These are phyloP conservation scores for Solanum lycopersicoides DNA, from an alignment of 257 asterid species.

Conservation along the genomic window DNA sequence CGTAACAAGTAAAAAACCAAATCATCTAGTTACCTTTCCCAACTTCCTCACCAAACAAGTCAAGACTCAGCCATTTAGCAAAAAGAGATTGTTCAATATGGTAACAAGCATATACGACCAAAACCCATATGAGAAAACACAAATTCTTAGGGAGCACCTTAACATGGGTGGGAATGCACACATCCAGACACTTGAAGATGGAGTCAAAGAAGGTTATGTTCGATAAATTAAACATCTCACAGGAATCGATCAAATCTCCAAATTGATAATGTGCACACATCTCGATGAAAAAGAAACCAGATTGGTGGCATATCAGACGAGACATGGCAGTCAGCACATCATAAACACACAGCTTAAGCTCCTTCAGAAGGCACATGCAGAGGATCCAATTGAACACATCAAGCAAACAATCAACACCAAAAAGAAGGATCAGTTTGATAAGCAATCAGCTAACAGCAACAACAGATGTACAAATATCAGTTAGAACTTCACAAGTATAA, in stretches of 20 bases:
- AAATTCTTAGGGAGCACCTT: neutral
- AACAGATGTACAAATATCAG: slow-evolving; percentile 31
- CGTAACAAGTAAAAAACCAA: neutral
- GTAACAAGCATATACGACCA: neutral
- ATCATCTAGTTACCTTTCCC: neutral
- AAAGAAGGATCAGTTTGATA: slow-evolving; percentile 30
- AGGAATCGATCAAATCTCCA: neutral
- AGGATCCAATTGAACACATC: slow-evolving; percentile 36
- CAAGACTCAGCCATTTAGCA: neutral
- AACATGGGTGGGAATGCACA: neutral
- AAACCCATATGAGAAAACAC: neutral
- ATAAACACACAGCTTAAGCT: neutral
- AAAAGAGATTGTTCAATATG: neutral
- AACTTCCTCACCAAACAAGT: neutral
- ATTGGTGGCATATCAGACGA: neutral
- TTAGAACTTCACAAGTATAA: slow-evolving; percentile 36
- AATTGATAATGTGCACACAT: neutral
- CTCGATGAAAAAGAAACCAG: neutral
- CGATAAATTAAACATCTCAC: neutral
- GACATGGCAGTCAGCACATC: neutral
- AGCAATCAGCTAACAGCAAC: slow-evolving; percentile 36
- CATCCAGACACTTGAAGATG: neutral
- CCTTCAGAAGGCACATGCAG: neutral
- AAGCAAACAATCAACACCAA: slow-evolving; percentile 29
- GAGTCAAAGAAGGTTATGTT: neutral